These are phyloP conservation scores for Scenedesmus sp. DNA, from an alignment of 163 green algal species.

Conservation along the genomic window DNA sequence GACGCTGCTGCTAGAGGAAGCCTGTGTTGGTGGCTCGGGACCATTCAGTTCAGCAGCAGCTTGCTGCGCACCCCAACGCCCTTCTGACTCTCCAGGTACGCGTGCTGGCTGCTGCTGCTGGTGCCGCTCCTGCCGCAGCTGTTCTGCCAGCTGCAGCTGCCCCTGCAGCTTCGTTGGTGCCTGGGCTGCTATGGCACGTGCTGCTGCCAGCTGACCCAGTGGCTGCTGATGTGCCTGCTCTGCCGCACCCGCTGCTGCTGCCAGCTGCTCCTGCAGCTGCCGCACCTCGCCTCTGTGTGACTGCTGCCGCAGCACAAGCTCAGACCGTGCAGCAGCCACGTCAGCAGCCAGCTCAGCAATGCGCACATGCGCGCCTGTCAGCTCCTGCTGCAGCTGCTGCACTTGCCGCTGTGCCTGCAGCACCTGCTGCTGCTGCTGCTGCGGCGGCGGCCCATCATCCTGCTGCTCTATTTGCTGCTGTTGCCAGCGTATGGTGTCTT, in stretches of 20 bases:
- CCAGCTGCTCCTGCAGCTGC: neutral
- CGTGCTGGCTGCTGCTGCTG: too few species aligned
- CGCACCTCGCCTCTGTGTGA: neutral
- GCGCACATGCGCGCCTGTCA: neutral
- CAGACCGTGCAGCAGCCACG: neutral
- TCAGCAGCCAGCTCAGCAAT: conserved; percentile 11
- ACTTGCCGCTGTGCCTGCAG: neutral
- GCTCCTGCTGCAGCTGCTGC: neutral
- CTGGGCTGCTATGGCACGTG: too few species aligned
- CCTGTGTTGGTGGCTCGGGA: neutral
- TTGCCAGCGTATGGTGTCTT: conserved; percentile 8
- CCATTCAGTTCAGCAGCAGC: too few species aligned
- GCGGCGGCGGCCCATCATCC: neutral
- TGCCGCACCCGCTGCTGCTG: neutral
- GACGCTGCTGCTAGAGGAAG: neutral
- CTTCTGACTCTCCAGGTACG: too few species aligned
- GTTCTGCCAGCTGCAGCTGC: too few species aligned
- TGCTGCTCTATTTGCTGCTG: conserved; percentile 5
- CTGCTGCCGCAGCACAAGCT: neutral
- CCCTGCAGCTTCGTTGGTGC: too few species aligned
- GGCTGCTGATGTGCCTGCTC: neutral
- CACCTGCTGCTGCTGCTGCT: conserved; percentile 13
- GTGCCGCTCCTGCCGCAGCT: too few species aligned
- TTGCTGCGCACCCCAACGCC: too few species aligned
- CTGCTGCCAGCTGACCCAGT: too few species aligned